Conservation (phyloP, 1,284 basidiomycete genomes). For the Trametes versicolor region DNA sequence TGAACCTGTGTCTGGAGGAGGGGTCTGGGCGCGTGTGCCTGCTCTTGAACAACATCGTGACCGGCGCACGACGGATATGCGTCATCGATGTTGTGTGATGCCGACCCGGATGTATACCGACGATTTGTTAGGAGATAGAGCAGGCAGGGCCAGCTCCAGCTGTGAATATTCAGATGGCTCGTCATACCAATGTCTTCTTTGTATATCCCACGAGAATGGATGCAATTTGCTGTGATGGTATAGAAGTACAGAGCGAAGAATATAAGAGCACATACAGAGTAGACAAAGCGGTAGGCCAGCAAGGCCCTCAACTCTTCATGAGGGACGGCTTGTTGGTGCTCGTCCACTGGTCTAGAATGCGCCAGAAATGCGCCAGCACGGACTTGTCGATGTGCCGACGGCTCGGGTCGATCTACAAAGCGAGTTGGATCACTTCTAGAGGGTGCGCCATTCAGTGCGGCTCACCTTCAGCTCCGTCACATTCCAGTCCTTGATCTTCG, state of each 20-base stretch:
- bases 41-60: conserved; percentile 32
- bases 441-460: not conserved
- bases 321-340: conserved; percentile 81
- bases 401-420: conserved; percentile 82
- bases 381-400: conserved; percentile 96
- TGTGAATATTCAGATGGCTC: not conserved
- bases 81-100: conserved; percentile 31
- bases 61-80: conserved; percentile 30
- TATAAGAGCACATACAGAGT: conserved; percentile 17
- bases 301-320: conserved; percentile 48
- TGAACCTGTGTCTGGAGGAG: conserved; percentile 33
- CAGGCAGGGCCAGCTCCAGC: not conserved
- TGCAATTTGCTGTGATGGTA: conserved; percentile 17
- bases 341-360: conserved; percentile 89
- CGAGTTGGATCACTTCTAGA: not conserved
- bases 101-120: conserved; percentile 1
- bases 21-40: conserved; percentile 32
- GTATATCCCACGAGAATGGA: not conserved
- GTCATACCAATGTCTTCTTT: not conserved
- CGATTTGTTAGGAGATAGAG: not conserved
- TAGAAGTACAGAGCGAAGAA: conserved; percentile 25
- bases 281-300: not conserved
- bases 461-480: conserved; percentile 90
- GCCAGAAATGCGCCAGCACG: conserved; percentile 96
- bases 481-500: conserved; percentile 96